phyloP scores from a whole-genome alignment of 208 protist genomes.

The Vickermania ingenoplastis region DNA sequence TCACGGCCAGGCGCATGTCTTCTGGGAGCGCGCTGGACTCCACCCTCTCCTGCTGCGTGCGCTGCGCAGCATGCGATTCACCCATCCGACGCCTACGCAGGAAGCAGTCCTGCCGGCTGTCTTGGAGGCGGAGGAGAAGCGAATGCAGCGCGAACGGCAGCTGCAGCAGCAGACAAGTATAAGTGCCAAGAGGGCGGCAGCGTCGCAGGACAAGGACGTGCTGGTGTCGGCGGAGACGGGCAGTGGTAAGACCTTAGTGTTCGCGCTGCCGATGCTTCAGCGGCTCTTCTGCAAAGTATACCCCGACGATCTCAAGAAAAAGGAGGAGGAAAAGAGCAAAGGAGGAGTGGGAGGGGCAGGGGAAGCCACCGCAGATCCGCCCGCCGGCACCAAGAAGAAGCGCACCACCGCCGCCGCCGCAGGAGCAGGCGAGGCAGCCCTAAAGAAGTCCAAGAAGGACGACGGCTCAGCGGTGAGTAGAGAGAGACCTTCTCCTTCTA shows the following conservation, averaged over 20 bases:
- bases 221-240: constrained; percentile 92
- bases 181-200: not conserved
- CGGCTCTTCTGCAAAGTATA: constrained; percentile 21
- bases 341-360: not conserved
- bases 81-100: constrained; percentile 79
- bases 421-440: constrained; percentile 2
- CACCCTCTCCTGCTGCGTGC: constrained; percentile 57
- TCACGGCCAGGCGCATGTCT: constrained; percentile 60
- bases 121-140: constrained; percentile 12
- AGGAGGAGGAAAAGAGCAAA: constrained; percentile 10
- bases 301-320: constrained; percentile 7
- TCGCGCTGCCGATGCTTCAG: constrained; percentile 93
- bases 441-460: constrained; percentile 1
- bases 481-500: not conserved
- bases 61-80: constrained; percentile 60
- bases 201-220: constrained; percentile 41
- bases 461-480: not conserved
- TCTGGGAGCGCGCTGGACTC: constrained; percentile 76
- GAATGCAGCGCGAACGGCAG: not conserved
- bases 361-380: not conserved
- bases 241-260: constrained; percentile 96
- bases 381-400: not conserved
- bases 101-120: constrained; percentile 68
- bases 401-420: not conserved
- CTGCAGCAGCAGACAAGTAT: constrained; percentile 4